Conservation (phyloP, 345 rosid species). For the Eucalyptus albens region DNA sequence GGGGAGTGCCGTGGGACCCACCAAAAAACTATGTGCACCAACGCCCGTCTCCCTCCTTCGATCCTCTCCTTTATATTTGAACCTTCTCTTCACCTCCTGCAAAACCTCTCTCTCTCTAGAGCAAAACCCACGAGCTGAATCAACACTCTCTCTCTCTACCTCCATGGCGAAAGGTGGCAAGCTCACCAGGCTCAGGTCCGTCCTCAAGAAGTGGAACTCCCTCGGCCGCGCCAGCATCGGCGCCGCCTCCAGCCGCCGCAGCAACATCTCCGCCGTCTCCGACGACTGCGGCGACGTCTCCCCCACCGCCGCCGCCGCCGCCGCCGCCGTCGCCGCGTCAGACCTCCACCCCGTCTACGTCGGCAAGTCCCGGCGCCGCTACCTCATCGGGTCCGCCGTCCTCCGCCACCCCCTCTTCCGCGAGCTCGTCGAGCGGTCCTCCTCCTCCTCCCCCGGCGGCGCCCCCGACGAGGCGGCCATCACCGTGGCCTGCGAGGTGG, state of each 20-base stretch:
- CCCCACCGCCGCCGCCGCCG: background rate
- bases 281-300: background rate
- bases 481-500: slow-evolving; percentile 76
- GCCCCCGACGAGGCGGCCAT: slow-evolving; percentile 14
- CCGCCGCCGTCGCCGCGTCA: background rate
- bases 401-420: slow-evolving; percentile 25
- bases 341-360: slow-evolving; percentile 69
- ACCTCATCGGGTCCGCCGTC: slow-evolving; percentile 52
- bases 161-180: slow-evolving; percentile 60
- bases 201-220: slow-evolving; percentile 73
- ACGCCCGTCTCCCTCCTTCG: background rate
- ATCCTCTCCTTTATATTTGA: background rate
- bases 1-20: background rate
- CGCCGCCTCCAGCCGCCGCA: slow-evolving; percentile 1
- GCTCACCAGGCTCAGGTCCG: slow-evolving; percentile 70
- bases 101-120: background rate
- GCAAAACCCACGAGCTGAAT: background rate
- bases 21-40: background rate
- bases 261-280: slow-evolving; percentile 21
- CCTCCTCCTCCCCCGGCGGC: background rate
- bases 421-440: slow-evolving; percentile 25
- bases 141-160: background rate
- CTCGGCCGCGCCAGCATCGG: slow-evolving; percentile 26
- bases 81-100: slow-evolving; percentile 7
- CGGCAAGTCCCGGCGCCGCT: slow-evolving; percentile 63